Base-by-base conservation (phyloP, 2,329 filamentous ascomycete species). In the Fusarium coicis region DNA sequence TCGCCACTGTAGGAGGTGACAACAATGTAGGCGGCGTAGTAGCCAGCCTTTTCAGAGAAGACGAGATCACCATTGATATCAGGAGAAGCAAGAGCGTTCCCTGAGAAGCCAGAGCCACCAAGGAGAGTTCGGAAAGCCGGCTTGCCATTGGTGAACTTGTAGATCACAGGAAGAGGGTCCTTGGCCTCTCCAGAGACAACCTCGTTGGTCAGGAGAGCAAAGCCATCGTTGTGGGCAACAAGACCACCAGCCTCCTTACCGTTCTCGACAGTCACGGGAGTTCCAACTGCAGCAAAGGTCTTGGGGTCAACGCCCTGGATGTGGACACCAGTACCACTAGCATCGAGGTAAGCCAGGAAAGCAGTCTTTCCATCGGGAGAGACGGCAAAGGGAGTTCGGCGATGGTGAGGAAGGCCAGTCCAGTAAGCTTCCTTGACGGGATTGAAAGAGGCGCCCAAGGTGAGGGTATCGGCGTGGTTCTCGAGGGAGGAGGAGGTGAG, bases 51-150 rank as follows among this genome's bases (percentile, higher is more conserved):
- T 56, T 87, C 84, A 2, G 88, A 90, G 79, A 86, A 91, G 59
- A 88, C 89, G 12, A 91, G 85, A 75, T 91, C 89, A 39, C 89
- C 89, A 73, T 91, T 91, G 73, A 91, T 80, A 70, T 91, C 89
- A 1, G 89, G 88, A 2, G 88, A 84, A 32, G 87, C 86, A 39
- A 88, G 81, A 54, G 87, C 84, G 50, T 84, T 80, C 34, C 80
- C 79, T 63, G 87, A 83, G 23, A 90, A 86, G 21, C 82, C 83
- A 18, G 89, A 88, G 10, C 89, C 89, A 60, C 88, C 89, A 7
- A 91, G 83, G 73, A 85, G 87, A 6, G 88, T 90, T 80, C 88
- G 88, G 85, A 87, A 91, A 15, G 85, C 84, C 77, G 90, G 84
- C 55, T 83, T 81, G 36, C 88, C 89, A 59, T 83, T 80, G 37